A percentile compares a stretch with the other conserved stretches of the same genome.
phyloP scores from a whole-genome alignment of 73 alveolate species.

The Paramecium caudatum region DNA sequence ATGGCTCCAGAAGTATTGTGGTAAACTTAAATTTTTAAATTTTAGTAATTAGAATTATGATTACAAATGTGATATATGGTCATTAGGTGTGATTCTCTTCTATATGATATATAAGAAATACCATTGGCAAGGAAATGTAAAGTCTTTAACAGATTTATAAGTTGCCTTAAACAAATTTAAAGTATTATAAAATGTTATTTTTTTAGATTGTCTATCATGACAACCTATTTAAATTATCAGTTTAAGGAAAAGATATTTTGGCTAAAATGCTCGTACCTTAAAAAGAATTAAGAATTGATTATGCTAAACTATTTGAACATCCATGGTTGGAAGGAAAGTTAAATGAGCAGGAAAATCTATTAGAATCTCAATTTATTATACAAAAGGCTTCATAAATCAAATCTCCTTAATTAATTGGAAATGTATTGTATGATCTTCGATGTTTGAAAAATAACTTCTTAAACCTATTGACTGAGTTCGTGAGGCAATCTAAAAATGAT shows the following conservation, averaged over 20 bases:
- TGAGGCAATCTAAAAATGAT: background rate
- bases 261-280: conserved; percentile 54
- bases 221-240: background rate
- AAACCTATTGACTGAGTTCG: background rate
- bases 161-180: background rate
- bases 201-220: background rate
- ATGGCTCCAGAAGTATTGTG: conserved; percentile 61
- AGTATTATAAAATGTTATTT: background rate
- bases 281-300: conserved; percentile 55
- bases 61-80: conserved; percentile 54
- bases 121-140: conserved; percentile 21
- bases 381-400: background rate
- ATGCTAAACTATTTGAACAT: conserved; percentile 56
- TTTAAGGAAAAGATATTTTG: conserved; percentile 22
- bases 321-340: conserved; percentile 38
- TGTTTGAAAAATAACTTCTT: background rate
- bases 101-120: conserved; percentile 30
- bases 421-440: background rate
- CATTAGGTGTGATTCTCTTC: conserved; percentile 29
- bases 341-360: background rate
- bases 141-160: background rate
- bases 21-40: background rate
- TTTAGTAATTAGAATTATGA: background rate
- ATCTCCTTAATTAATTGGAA: background rate
- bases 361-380: background rate